Percentiles rank a stretch among this genome's conserved stretches.
These are phyloP conservation scores for Colletotrichum liaoningense DNA, from an alignment of 2,329 filamentous ascomycete genomes.

Conservation along the genomic window DNA sequence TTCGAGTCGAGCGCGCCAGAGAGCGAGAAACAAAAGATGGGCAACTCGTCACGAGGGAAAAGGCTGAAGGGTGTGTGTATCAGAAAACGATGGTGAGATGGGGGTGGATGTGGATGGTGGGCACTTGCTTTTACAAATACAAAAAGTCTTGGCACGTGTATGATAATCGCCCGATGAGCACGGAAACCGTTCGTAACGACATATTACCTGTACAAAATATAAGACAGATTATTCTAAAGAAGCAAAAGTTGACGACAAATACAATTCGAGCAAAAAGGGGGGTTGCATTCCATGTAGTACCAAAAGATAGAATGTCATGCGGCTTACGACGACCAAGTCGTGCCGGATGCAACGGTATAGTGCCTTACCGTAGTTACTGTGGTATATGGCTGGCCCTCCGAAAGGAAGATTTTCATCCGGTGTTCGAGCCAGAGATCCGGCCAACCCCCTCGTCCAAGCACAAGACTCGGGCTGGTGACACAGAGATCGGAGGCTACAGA, in stretches of 20 bases:
- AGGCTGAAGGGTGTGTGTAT: conserved; percentile 15
- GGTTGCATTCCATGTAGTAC: neutral
- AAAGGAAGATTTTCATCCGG: conserved; percentile 13
- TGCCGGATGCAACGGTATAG: conserved; percentile 5
- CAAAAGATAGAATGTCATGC: neutral
- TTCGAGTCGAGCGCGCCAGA: neutral
- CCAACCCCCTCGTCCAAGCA: neutral
- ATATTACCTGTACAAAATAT: neutral
- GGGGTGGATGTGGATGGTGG: neutral
- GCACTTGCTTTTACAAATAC: conserved; percentile 16
- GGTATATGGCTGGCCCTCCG: neutral
- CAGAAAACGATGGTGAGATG: neutral
- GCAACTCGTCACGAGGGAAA: neutral
- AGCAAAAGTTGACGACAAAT: neutral
- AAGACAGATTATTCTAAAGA: neutral
- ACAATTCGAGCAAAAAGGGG: neutral
- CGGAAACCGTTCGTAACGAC: neutral
- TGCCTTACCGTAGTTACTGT: neutral
- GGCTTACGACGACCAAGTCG: neutral
- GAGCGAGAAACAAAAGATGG: neutral
- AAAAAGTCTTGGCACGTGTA: conserved; percentile 16
- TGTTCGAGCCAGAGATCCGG: neutral
- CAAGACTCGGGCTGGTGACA: neutral
- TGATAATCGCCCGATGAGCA: conserved; percentile 11
- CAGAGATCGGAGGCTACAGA: neutral